Conservation (phyloP, 2,329 filamentous ascomycete genomes). For the Phialemoniopsis sp. region DNA sequence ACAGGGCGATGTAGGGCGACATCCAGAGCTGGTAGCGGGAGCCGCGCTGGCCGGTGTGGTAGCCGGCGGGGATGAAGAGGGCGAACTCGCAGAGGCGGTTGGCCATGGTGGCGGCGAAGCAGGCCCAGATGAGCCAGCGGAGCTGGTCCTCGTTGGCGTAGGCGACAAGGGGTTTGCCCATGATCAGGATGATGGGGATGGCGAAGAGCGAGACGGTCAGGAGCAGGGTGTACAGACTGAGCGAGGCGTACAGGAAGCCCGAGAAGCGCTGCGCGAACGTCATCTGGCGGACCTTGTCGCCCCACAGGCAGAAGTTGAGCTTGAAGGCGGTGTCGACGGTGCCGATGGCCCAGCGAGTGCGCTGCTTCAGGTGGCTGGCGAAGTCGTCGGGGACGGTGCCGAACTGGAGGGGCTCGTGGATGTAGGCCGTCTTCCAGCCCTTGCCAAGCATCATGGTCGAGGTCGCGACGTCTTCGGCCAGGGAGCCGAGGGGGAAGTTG, state of each 20-base stretch:
- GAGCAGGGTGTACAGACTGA: constrained; percentile 52
- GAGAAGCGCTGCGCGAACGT: constrained; percentile 53
- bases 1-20: constrained; percentile 56
- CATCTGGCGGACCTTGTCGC: constrained; percentile 48
- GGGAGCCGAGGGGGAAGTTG: constrained; percentile 54
- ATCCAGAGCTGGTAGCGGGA: constrained; percentile 57
- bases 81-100: constrained; percentile 54
- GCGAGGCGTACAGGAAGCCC: constrained; percentile 51
- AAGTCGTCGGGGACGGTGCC: constrained; percentile 56
- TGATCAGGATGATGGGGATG: constrained; percentile 54
- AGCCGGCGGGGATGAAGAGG: constrained; percentile 56
- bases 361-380: constrained; percentile 51
- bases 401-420: constrained; percentile 56
- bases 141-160: constrained; percentile 49
- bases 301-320: constrained; percentile 56
- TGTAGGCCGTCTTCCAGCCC: constrained; percentile 59
- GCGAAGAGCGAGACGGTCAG: constrained; percentile 51
- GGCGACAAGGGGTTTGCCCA: constrained; percentile 53
- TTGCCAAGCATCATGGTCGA: constrained; percentile 54
- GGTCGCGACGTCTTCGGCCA: constrained; percentile 58
- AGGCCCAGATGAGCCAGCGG: constrained; percentile 53
- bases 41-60: constrained; percentile 54
- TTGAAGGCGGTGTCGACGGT: constrained; percentile 57
- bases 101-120: constrained; percentile 43
- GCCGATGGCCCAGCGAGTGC: constrained; percentile 50